Evolutionary conservation across 2,329 filamentous ascomycete genomes (phyloP), one percentile per base, ranked within the genome.

Genomic region (Fusarium sarcochroum): DNA sequence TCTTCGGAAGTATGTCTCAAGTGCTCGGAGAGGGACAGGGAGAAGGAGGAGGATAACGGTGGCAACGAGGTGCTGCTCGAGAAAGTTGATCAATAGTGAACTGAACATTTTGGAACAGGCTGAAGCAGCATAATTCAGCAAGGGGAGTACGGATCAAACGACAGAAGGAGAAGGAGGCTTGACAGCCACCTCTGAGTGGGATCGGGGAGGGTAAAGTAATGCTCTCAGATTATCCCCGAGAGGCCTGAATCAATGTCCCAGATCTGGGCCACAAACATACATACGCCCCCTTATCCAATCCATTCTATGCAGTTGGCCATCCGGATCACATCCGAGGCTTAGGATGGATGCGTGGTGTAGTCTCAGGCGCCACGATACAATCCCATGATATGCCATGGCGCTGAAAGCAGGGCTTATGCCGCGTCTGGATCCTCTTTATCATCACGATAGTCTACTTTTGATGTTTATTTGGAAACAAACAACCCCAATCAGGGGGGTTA

Each of bases 221-320:
- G 58, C 53, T 37, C 53, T 63, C 48, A 47, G 42, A 70, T 73
- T 73, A 69, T 71, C 56, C 68, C 70, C 68, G 68, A 72, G 27
- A n/a, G 35, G 32, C 51, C 59, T 73, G 70, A 52, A 73, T 73
- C 72, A 73, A 69, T 74, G 66, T 73, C 64, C 72, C 70, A 72
- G 69, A 71, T 67, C 55, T 49, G 60, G 59, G 50, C 47, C 63
- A 67, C 64, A 63, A 63, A 52, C 45, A 41, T 23, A 65, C 55
- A 47, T 42, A 64, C 61, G 51, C 45, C 48, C 53, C 59, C 35
- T 48, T 40, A 32, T 51, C 59, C 25, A 30, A 38, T 18, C 15
- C 17, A 56, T 48, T 20, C 18, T 23, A 27, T 9, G n/a, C 47
- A 23, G 45, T 46, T 40, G 32, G 3, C 41, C 50, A 37, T 50